phyloP scores from a whole-genome alignment of 2,329 filamentous ascomycete genomes.

The Aspergillus uvarum region DNA sequence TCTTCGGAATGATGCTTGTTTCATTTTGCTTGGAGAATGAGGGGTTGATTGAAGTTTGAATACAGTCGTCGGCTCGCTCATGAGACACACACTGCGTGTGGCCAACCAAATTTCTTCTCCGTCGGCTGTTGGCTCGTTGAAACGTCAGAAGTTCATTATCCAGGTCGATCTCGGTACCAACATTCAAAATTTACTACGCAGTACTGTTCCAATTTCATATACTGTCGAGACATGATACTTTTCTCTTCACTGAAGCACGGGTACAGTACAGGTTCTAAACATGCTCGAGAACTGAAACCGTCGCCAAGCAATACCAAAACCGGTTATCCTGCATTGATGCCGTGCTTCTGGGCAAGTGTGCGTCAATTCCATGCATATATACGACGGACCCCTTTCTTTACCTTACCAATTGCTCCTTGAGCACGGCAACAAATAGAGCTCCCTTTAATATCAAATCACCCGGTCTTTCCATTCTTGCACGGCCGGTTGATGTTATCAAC shows the following conservation, averaged over 20 bases:
- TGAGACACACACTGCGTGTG: neutral
- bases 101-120: neutral
- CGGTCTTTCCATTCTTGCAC: no score
- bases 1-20: no score
- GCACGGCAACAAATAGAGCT: neutral
- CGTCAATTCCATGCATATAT: no score
- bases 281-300: neutral
- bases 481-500: no score
- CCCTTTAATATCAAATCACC: no score
- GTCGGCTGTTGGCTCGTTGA: neutral
- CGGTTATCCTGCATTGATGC: neutral
- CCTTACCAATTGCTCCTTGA: neutral
- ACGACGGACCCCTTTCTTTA: no score
- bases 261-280: neutral
- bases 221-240: neutral
- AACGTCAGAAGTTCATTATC: neutral
- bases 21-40: no score
- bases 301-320: neutral
- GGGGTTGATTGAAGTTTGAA: neutral
- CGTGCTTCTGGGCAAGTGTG: no score
- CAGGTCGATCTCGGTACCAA: neutral
- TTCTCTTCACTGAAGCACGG: neutral
- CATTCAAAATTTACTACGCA: neutral
- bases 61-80: neutral
- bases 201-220: no score